These are phyloP conservation scores for Thermochaetoides thermophila DNA, from an alignment of 495 filamentous ascomycete genomes.

Conservation along the genomic window DNA sequence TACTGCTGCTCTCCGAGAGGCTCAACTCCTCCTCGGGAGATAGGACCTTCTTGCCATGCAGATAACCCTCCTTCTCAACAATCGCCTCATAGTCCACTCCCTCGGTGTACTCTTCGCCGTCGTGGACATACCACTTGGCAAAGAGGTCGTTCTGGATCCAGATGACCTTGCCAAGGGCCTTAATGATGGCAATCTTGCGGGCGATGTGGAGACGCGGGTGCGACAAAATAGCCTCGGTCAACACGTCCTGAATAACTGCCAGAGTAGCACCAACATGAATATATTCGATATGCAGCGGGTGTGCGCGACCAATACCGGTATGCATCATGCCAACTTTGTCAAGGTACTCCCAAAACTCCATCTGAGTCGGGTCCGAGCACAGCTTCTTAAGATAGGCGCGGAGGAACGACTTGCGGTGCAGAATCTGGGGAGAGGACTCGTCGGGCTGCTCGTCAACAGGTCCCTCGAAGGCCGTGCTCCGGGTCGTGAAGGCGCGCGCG, in stretches of 20 bases:
- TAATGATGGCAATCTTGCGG: slow-evolving; percentile 52
- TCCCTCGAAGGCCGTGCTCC: slow-evolving; percentile 46
- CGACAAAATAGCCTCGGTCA: slow-evolving; percentile 57
- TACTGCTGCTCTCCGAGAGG: slow-evolving; percentile 6
- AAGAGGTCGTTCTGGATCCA: slow-evolving; percentile 76
- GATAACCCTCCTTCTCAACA: slow-evolving; percentile 48
- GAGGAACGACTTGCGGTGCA: slow-evolving; percentile 63
- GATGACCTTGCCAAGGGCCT: slow-evolving; percentile 42
- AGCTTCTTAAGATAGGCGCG: slow-evolving; percentile 54
- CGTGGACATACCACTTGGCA: slow-evolving; percentile 56
- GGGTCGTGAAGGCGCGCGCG: slow-evolving; percentile 51
- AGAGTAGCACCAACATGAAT: slow-evolving; percentile 56
- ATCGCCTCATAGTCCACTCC: slow-evolving; percentile 39
- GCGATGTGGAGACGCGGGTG: slow-evolving; percentile 47
- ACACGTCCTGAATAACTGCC: slow-evolving; percentile 57
- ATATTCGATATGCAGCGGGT: slow-evolving; percentile 60
- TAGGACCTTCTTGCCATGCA: slow-evolving; percentile 31
- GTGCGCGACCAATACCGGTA: slow-evolving; percentile 44
- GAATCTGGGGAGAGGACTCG: slow-evolving; percentile 54
- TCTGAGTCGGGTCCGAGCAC: slow-evolving; percentile 52
- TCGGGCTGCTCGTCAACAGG: slow-evolving; percentile 44
- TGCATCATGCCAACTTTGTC: slow-evolving; percentile 73
- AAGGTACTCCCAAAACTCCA: slow-evolving; percentile 66
- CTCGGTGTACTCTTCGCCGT: slow-evolving; percentile 55
- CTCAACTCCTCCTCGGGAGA: slow-evolving; percentile 12